Evolutionary conservation across 305 asterid species (phyloP).

Genomic region (Fraxinus sp.): DNA sequence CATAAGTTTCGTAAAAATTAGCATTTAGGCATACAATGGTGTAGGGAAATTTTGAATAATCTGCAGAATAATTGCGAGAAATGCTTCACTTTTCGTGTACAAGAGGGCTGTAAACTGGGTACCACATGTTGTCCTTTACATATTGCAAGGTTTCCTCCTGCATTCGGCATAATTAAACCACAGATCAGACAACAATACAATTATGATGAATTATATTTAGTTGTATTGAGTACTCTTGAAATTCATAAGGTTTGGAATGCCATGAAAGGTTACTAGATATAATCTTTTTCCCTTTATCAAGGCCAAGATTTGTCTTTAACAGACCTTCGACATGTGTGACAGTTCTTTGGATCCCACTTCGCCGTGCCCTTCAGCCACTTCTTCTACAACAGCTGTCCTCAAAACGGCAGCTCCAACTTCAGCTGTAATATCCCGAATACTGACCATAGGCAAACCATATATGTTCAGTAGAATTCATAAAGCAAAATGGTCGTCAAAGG

Average conservation of each 20-base stretch:
- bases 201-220: not conserved
- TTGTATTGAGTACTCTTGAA: not conserved
- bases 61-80: slow-evolving; percentile 14
- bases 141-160: slow-evolving; percentile 74
- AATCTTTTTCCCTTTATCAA: not conserved
- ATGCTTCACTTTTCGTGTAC: slow-evolving; percentile 82
- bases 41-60: slow-evolving; percentile 29
- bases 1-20: slow-evolving; percentile 22
- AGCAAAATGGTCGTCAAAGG: not conserved
- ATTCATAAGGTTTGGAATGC: not conserved
- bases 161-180: slow-evolving; percentile 27
- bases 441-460: slow-evolving; percentile 28
- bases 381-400: slow-evolving; percentile 73
- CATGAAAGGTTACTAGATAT: not conserved
- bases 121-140: slow-evolving; percentile 85
- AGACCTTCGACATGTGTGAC: slow-evolving; percentile 77
- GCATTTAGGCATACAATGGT: slow-evolving; percentile 23
- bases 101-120: slow-evolving; percentile 88
- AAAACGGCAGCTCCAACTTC: slow-evolving; percentile 95
- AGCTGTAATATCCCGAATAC: slow-evolving; percentile 88
- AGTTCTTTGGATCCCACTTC: slow-evolving; percentile 77
- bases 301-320: not conserved
- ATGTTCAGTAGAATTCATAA: slow-evolving; percentile 15
- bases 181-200: not conserved
- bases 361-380: slow-evolving; percentile 87